Evolutionary conservation across 1,284 basidiomycete genomes (phyloP), one percentile per base, ranked within the genome.

Genomic region (Thecaphora thlaspeos): DNA sequence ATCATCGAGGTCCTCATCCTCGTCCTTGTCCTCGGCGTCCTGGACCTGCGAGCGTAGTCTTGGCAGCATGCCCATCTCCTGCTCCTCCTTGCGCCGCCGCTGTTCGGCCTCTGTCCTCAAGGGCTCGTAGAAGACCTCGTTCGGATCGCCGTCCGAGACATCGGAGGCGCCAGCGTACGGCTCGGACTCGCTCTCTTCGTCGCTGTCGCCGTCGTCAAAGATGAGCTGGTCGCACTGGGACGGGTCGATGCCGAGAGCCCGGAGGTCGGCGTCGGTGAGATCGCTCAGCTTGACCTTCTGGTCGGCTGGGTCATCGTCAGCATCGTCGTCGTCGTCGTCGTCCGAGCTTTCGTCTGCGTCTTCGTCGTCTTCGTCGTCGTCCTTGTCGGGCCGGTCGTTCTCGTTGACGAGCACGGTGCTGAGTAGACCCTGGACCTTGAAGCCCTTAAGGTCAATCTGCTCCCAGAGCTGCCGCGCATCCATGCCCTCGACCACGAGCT

Each of bases 401-500:
- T 59, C 51, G 24, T 67, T 86, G 80, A 65, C 66, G 48, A 69
- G 61, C 46, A 44, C 57, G 41, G 51, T 55, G 36, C 68, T 55
- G 21, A 76, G 47, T 12, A 71, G 51, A 28, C 47, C 48, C 32
- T 58, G 56, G 43, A 76, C 53, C 42, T 68, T 67, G 18, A 46
- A 26, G 1, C 56, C 60, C 37, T 70, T 67, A 40, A 74, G 49
- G 48, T 77, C 75, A 42, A 76, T 63, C 61, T 77, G 94, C 43
- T 87, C 86, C 94, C 94, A 98, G 23, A 97, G 81, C 78, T 95
- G 92, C 53, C 90, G 89, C 21, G 85, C 83, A 66, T 87, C 86
- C 85, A 95, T 87, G n/a, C 84, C 87, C n/a, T 90, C 85, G 12
- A 86, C 82, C 55, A 87, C 88, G 19, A 97, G 83, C 46, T 84